Base-by-base conservation (phyloP, 2,329 filamentous ascomycete species). In the Diaporthe velutina region DNA sequence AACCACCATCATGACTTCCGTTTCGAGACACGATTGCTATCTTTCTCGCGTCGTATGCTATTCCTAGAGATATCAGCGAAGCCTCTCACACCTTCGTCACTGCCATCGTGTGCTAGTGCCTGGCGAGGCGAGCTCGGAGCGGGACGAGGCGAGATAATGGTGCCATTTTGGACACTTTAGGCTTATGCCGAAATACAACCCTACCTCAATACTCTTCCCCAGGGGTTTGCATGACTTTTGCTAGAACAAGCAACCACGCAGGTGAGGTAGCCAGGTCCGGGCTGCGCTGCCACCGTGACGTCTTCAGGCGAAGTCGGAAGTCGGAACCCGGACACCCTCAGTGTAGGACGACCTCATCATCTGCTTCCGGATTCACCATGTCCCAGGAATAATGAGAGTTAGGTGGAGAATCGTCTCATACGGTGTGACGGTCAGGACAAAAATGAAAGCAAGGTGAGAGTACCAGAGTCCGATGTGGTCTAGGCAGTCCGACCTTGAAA, bases 391-490 rank as follows among this genome's bases (percentile, higher is more conserved):
- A 35, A 48, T 4, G 28, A 50, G 42, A 67, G 25, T 30, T 35
- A 52, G 52, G 30, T 38, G 9, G 13, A 52, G 30, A 9, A 17
- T n/a, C 9, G n/a, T 10, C 8, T 38, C 12, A 9, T 28, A 52
- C 61, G 45, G 48, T 40, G 33, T 52, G 45, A 52, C 3, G 22
- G 19, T 22, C 25, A 67, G 28, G 17, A 25, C 15, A 5, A 50
- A n/a, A 38, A 52, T 6, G 45, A 38, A 67, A 19, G 45, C 17
- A 52, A 67, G 30, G 33, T 25, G 45, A 67, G n/a, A 28, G 45
- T 28, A 52, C 64, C n/a, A 38, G 7, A 67, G 64, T 50, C 61
- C 61, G 61, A 67, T 35, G 22, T 22, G 45, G 64, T 35, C 61
- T 22, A 67, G 40, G 15, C 38, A 52, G 64, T 52, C 64, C 45